These are phyloP conservation scores for Hypocrella siamensis DNA, from an alignment of 2,329 filamentous ascomycete genomes.

Conservation along the genomic window DNA sequence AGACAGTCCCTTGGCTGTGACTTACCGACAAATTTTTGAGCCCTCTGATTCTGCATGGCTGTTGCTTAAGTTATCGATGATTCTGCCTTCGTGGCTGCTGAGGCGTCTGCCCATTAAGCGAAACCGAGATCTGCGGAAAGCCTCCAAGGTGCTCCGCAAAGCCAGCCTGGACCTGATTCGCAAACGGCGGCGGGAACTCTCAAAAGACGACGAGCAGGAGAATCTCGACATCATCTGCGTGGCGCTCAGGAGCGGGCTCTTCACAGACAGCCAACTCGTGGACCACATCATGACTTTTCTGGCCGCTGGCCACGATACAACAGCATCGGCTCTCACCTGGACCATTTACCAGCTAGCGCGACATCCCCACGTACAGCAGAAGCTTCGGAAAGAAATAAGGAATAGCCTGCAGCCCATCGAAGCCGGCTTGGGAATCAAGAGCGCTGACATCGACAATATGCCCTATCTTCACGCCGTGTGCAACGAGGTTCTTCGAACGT, in stretches of 20 bases:
- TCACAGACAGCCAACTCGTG: constrained; percentile 22
- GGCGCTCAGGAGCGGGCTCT: constrained; percentile 13
- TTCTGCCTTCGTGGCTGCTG: constrained; percentile 5
- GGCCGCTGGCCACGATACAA: constrained; percentile 27
- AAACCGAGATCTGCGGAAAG: constrained; percentile 5
- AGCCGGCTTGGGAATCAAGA: constrained; percentile 7
- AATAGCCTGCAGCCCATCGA: constrained; percentile 15
- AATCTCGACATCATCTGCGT: constrained; percentile 22
- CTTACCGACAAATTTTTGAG: constrained; percentile 12
- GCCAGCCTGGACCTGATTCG: constrained; percentile 5
- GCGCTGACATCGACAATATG: constrained; percentile 4
- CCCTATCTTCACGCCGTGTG: constrained; percentile 24
- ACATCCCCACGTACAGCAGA: constrained; percentile 19
- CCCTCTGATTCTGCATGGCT: constrained; percentile 3
- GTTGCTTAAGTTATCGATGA: constrained; percentile 4
- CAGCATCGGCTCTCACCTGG: constrained; percentile 24
- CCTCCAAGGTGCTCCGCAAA: constrained; percentile 14
- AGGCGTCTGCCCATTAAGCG: constrained; percentile 4
- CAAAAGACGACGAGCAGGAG: constrained; percentile 9
- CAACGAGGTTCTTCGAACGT: constrained; percentile 25
- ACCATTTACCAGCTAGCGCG: constrained; percentile 20
- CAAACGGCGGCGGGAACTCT: constrained; percentile 4
- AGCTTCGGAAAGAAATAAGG: constrained; percentile 22
- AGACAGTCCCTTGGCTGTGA: constrained; percentile 18
- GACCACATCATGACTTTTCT: constrained; percentile 26